Evolutionary conservation across 352 stramenopile species (phyloP), one percentile per base, ranked within the genome.

Genomic region (Phytophthora kernoviae): DNA sequence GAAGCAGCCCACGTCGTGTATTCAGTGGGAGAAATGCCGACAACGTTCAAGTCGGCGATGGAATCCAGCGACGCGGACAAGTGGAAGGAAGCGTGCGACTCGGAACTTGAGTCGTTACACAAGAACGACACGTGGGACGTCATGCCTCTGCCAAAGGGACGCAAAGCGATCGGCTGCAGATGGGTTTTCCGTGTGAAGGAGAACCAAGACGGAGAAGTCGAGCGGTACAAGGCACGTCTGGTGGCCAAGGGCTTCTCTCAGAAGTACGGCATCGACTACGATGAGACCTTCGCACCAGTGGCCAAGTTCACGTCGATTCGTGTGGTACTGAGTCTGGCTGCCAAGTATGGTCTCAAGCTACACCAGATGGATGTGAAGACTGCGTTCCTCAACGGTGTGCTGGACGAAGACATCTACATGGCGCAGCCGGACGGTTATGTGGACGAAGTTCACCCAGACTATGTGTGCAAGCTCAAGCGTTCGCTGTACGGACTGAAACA

Each of bases 331-430:
- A 17, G 12, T 11, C n/a, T 43, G 12, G 37, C 18, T 8, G n/a
- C 12, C 37, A 43, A 21, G 6, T 15, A 65, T 0, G 49, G 65
- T n/a, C 56, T 32, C 9, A 48, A 61, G 18, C 22, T 58, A 15
- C 20, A 61, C 11, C 55, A 70, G n/a, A 61, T 65, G 33, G 62
- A 70, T 54, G 44, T 61, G 1, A 63, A 70, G 18, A 65, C 62
- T 0, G 55, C 55, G 2, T 70, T 65, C 24, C 34, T 65, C 1
- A 39, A 70, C 34, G 54, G 54, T 12, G 26, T 30, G 12, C 42
- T 70, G 2, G 33, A 54, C 5, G 62, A 65, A 22, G 47, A 65
- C 5, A 54, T 70, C 1, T 65, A 65, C 55, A 65, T 61, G 51
- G 14, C 43, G 6, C 50, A 62, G 21, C 58, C 50, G n/a, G 24